A percentile compares a stretch with the other conserved stretches of the same genome.
Conservation (phyloP, 371 early-diverging fungal species). For the Mucor piriformis region DNA sequence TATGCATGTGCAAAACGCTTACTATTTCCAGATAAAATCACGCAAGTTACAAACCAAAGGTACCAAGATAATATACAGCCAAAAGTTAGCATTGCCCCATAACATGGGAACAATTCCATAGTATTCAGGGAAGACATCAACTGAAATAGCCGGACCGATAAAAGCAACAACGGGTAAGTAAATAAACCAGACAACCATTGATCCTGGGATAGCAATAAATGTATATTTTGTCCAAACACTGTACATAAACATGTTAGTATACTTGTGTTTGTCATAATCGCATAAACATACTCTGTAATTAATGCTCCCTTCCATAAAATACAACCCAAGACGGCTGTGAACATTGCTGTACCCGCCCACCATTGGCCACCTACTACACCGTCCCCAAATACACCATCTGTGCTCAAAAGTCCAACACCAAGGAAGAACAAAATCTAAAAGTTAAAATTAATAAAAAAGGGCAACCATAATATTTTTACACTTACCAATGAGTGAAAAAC, state of each 20-base stretch:
- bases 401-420: slow-evolving; percentile 60
- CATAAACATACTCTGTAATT: slow-evolving; percentile 70
- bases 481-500: slow-evolving; percentile 85
- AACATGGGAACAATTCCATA: slow-evolving; percentile 75
- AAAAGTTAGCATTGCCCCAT: slow-evolving; percentile 83
- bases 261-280: neutral
- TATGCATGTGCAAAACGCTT: slow-evolving; percentile 32
- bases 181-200: slow-evolving; percentile 87
- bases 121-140: slow-evolving; percentile 69
- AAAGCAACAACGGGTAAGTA: slow-evolving; percentile 85
- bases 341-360: slow-evolving; percentile 78
- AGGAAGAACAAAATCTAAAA: slow-evolving; percentile 64
- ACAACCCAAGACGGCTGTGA: slow-evolving; percentile 78
- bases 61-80: slow-evolving; percentile 82
- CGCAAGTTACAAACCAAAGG: slow-evolving; percentile 83
- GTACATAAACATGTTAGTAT: neutral
- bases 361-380: slow-evolving; percentile 80
- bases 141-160: slow-evolving; percentile 81
- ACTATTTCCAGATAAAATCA: slow-evolving; percentile 94
- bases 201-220: slow-evolving; percentile 79
- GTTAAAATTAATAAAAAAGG: neutral
- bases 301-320: slow-evolving; percentile 85
- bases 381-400: slow-evolving; percentile 62
- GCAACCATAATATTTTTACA: neutral
- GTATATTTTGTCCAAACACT: slow-evolving; percentile 89